Evolutionary conservation across 306 rosid species (phyloP), one percentile per base, ranked within the genome.

Genomic region (Quercus engelmannii): DNA sequence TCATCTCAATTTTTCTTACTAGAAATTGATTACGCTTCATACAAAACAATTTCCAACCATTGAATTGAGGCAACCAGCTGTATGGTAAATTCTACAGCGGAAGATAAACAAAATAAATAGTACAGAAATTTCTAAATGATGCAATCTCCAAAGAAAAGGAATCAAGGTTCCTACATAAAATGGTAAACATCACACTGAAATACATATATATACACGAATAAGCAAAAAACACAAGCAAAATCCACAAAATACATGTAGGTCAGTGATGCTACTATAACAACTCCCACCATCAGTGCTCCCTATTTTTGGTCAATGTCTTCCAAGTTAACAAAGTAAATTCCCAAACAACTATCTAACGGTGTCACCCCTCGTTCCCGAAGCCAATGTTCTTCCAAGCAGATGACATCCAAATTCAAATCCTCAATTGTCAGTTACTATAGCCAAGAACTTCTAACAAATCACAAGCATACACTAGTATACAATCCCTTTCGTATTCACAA

Each of bases 401-500:
- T 43, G 71, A 74, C 80, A 79, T 76, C 73, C 87, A 85, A 82
- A 75, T 76, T 79, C 62, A 71, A 62, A 81, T 82, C 81, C 84
- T 81, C 89, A 83, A 84, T 82, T 70, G 87, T 83, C 88, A 84
- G 90, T 55, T 61, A 80, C 78, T 85, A 76, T 49, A 81, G 69
- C 82, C 78, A 74, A 12, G 84, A 85, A 78, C 85, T 78, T 83
- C 91, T 87, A 88, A 79, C 89, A 88, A 83, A 88, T 84, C 88
- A 86, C 93, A 86, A 86, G 52, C 90, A 84, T 78, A 85, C 74
- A 83, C 86, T 82, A 85, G 92, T 85, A 89, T 89, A 91, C 92
- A 86, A 79, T 76, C 85, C 88, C 56, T 74, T 87, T 85, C 82
- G 78, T 92, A 92, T 92, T 90, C 93, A 90, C 94, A 90, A 84